Base-by-base conservation (phyloP, 176 grass and related monocot genomes). In the Carex scoparia region DNA sequence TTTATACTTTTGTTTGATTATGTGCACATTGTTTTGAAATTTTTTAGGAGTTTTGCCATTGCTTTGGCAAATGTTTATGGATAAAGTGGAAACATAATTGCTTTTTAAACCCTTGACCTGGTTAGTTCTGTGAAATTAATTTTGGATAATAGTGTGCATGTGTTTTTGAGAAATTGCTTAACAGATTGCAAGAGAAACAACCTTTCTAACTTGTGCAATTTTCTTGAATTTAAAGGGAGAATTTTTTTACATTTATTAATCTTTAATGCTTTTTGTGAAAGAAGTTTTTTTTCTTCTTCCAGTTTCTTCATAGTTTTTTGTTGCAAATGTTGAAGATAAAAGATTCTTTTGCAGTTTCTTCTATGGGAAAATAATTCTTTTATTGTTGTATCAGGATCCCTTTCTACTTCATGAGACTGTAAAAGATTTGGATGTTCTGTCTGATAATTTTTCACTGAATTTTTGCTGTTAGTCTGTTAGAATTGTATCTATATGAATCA, bases 401-500 rank as follows among this genome's bases (percentile, higher is more conserved):
- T 62, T 62, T 62, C 3, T 62, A 27, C 60, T 62, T 62, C 16
- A 62, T 62, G 2, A 27, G 60, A 62, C 60, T 23, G 15, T 73
- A 61, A 64, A 65, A 85, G 27, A 46, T 69, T 61, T 14, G 54
- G 46, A 62, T 88, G 53, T 88, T 44, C 40, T 46, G 38, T 86
- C 62, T 67, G 2, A 62, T 33, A 60, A 51, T 30, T 81, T 61
- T 83, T 46, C 75, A 35, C 81, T 46, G 30, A 61, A 12, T 70
- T 90, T 69, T 87, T 81, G 16, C 8, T 81, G 19, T 82, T 84
- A 44, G 72, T 69, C 72, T 88, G 89, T 85, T 69, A 74, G 76
- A 61, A 44, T 74, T 80, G 14, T 85, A 37, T 56, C 18, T 67
- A 49, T 32, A 78, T 92, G 84, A 79, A 83, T 84, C 87, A 95